These are phyloP conservation scores for Solanum hybrid DNA, from an alignment of 305 asterid species.

Conservation along the genomic window DNA sequence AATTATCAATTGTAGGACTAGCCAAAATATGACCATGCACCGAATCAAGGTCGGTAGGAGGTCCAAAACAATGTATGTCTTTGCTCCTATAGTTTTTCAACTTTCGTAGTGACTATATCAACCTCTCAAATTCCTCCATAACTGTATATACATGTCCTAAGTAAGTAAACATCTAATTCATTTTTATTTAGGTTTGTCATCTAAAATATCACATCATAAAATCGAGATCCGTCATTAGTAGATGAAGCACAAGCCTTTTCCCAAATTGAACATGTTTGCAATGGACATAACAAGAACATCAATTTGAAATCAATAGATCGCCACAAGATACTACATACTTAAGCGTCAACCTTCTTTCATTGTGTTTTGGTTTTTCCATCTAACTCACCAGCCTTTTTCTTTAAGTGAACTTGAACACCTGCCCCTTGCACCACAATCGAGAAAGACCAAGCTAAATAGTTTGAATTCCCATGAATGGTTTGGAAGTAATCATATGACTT, in stretches of 20 bases:
- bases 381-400: not conserved
- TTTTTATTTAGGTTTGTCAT: not conserved
- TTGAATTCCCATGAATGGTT: not conserved
- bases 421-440: not conserved
- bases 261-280: not conserved
- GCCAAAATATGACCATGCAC: not conserved
- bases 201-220: not conserved
- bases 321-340: not conserved
- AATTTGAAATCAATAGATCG: not conserved
- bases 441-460: not conserved
- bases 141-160: not conserved
- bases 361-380: not conserved
- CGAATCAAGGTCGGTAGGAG: not conserved
- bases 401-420: not conserved
- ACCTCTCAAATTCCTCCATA: not conserved
- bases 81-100: not conserved
- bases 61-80: not conserved
- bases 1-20: not conserved
- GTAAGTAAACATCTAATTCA: not conserved
- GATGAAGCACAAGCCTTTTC: not conserved
- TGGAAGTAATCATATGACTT: not conserved
- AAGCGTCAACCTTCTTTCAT: not conserved
- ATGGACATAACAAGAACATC: not conserved
- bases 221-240: not conserved
- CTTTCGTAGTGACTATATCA: not conserved